Base-by-base conservation (phyloP, 345 rosid species). In the Melaleuca quinquenervia region DNA sequence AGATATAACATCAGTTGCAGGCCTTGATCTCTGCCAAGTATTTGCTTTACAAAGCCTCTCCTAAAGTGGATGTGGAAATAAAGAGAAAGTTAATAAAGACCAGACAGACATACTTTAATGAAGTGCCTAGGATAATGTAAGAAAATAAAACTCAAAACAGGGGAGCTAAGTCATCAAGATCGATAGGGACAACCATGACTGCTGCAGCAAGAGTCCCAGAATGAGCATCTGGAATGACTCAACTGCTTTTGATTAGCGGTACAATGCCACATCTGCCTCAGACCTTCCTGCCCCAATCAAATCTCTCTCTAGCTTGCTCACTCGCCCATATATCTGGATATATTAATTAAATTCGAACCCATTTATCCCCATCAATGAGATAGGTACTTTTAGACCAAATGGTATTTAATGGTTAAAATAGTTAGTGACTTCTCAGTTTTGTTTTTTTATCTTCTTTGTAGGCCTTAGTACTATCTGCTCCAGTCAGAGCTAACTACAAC, bases 21-120 rank as follows among this genome's bases (percentile, higher is more conserved):
- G 94, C 86, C 94, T 99, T 54, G 94, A 90, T 87, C 95, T 93
- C 93, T 95, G 99, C 99, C 99, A 96, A 55, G 97, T 92, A 88
- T 96, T 96, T 90, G 99, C 98, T 90, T 98, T 98, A 89, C 99
- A 96, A 49, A 98, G 97, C 91, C 96, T 95, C 86, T 98, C 99
- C 99, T 96, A 87, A 82, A 80, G 84, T 84, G 88, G 24, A 70
- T 24, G 2, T 8, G 44, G 85, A 86, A 26, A 82, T 52, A 44
- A 26, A 60, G 51, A 18, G 56, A 22, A 48, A 84, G 48, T 53
- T 82, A 32, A 18, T 82, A 83, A 83, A 54, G 45, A 53, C 41
- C 62, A 54, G 78, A 70, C 48, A 70, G 0, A 70, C 20, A 70
- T 70, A 70, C 21, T 36, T 36, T 41, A 70, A 32, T 9, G 12